These are phyloP conservation scores for Penicillium palitans DNA, from an alignment of 2,329 filamentous ascomycete species.

Conservation along the genomic window DNA sequence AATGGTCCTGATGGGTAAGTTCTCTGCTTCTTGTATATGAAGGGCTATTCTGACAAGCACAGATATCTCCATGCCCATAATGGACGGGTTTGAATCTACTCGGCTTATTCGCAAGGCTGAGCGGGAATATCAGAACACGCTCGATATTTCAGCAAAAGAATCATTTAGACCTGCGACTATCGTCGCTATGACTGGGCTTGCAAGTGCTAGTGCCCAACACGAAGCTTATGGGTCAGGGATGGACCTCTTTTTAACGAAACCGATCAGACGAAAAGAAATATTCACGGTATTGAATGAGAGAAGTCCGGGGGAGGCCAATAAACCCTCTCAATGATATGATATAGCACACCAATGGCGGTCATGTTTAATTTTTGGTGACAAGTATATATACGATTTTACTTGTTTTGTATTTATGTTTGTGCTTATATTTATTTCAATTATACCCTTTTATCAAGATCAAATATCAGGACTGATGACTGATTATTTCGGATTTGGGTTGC, in stretches of 20 bases:
- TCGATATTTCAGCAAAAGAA: not conserved
- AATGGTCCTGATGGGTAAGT: conserved; percentile 20
- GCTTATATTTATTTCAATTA: no score
- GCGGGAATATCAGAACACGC: conserved; percentile 1
- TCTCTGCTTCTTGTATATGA: not conserved
- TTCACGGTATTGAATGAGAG: not conserved
- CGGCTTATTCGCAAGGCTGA: conserved; percentile 32
- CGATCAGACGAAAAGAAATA: conserved; percentile 5
- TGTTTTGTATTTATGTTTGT: not conserved
- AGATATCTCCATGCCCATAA: conserved; percentile 42
- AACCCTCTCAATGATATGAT: not conserved
- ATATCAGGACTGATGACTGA: no score
- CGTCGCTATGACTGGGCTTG: conserved; percentile 31
- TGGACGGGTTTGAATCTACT: conserved; percentile 37
- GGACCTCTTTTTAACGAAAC: conserved; percentile 33
- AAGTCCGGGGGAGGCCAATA: not conserved
- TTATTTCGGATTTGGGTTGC: no score
- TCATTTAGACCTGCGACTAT: conserved; percentile 18
- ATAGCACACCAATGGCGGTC: not conserved
- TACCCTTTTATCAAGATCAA: no score
- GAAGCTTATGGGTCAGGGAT: conserved; percentile 33
- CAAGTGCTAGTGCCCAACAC: conserved; percentile 26
- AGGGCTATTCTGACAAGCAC: not conserved
- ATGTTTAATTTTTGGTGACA: not conserved
- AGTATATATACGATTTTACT: not conserved